Conservation (phyloP, 352 stramenopile species). For the Lagenidium sp. region DNA sequence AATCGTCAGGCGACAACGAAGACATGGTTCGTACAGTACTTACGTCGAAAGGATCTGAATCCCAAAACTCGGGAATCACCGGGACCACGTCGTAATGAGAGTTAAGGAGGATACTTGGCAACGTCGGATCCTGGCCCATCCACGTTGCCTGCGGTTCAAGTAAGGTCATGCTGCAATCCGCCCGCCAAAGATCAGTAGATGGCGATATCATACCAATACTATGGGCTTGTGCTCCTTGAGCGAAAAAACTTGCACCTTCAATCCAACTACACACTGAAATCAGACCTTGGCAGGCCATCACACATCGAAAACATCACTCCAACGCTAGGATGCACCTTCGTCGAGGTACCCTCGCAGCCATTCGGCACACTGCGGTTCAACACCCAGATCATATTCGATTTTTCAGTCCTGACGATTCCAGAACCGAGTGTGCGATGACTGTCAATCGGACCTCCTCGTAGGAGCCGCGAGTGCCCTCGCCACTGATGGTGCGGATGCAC, state of each 20-base stretch:
- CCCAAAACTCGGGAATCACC: conserved; percentile 81
- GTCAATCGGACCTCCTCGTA: conserved; percentile 58
- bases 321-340: conserved; percentile 26
- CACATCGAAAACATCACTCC: too few relatives aligned
- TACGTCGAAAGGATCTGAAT: conserved; percentile 87
- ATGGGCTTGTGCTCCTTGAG: conserved; percentile 75
- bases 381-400: too few relatives aligned
- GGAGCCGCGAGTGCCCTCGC: conserved; percentile 44
- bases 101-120: conserved; percentile 91
- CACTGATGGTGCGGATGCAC: conserved; percentile 66
- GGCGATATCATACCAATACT: conserved; percentile 59
- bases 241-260: conserved; percentile 42
- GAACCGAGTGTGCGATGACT: too few relatives aligned
- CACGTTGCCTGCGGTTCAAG: conserved; percentile 42
- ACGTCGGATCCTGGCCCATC: conserved; percentile 67
- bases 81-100: conserved; percentile 97
- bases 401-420: too few relatives aligned
- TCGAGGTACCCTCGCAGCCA: conserved; percentile 54
- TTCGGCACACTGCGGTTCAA: conserved; percentile 30
- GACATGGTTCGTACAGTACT: too few relatives aligned
- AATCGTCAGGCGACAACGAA: too few relatives aligned
- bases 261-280: conserved; percentile 28
- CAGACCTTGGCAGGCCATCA: too few relatives aligned
- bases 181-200: neutral
- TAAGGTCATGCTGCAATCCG: neutral